Conservation (phyloP, 2,329 filamentous ascomycete species). For the Emergomyces orientalis region DNA sequence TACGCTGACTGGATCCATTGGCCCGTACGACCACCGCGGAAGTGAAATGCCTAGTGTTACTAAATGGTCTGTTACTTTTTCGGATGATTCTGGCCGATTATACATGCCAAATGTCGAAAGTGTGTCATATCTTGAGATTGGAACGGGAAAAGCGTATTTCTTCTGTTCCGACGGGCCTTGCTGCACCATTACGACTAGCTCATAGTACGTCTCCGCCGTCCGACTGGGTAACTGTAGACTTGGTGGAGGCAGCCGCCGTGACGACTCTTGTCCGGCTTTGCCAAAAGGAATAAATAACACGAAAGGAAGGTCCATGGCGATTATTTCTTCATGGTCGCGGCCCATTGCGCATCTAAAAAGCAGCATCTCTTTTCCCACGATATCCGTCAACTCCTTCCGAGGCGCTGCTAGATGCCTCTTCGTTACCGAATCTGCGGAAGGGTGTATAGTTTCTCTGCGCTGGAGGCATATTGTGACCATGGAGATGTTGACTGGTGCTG, state of each 20-base stretch:
- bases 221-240: constrained; percentile 82
- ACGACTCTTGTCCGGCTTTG: constrained; percentile 79
- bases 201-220: constrained; percentile 95
- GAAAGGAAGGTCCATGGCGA: constrained; percentile 95
- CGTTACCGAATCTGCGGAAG: constrained; percentile 84
- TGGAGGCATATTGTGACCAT: constrained; percentile 91
- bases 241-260: constrained; percentile 80
- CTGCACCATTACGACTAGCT: constrained; percentile 90
- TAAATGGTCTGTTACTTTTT: constrained; percentile 77
- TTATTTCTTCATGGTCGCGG: constrained; percentile 75
- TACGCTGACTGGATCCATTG: constrained; percentile 86
- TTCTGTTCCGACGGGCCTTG: constrained; percentile 79
- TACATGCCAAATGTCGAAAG: constrained; percentile 99
- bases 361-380: constrained; percentile 92
- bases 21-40: constrained; percentile 93
- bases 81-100: constrained; percentile 83
- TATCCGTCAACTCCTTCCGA: constrained; percentile 79
- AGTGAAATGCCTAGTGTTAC: constrained; percentile 87
- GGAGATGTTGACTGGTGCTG: constrained; percentile 81
- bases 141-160: constrained; percentile 85
- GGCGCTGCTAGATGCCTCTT: constrained; percentile 87
- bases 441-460: constrained; percentile 90
- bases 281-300: constrained; percentile 96
- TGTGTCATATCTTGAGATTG: constrained; percentile 87
- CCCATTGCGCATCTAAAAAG: constrained; percentile 79